These are phyloP conservation scores for Cadophora gregata DNA, from an alignment of 2,329 filamentous ascomycete genomes.

Conservation along the genomic window DNA sequence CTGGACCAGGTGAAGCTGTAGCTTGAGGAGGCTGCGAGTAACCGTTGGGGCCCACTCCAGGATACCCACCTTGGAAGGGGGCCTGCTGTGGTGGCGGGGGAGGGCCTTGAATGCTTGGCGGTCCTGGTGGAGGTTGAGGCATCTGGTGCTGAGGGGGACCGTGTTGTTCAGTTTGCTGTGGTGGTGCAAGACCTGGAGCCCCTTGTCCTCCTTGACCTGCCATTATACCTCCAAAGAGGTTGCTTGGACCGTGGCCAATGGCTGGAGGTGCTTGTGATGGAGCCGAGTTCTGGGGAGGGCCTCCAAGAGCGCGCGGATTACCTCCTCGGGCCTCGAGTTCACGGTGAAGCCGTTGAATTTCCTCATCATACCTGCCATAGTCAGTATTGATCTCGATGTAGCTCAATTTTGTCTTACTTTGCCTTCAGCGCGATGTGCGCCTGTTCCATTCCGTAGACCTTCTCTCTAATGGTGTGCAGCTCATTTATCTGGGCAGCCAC, in stretches of 20 bases:
- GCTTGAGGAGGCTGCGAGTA: slow-evolving; percentile 85
- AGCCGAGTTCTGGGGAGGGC: slow-evolving; percentile 76
- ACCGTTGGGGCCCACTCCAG: slow-evolving; percentile 62
- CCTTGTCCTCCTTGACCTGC: slow-evolving; percentile 82
- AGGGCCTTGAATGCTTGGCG: slow-evolving; percentile 59
- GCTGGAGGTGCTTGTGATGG: slow-evolving; percentile 82
- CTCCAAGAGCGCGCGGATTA: slow-evolving; percentile 67
- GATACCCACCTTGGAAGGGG: slow-evolving; percentile 68
- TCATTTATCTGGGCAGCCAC: slow-evolving; percentile 91
- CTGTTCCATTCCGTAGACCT: slow-evolving; percentile 92
- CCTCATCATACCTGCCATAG: slow-evolving; percentile 82
- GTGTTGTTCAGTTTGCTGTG: slow-evolving; percentile 65
- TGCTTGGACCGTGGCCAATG: slow-evolving; percentile 85
- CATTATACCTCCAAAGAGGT: slow-evolving; percentile 96
- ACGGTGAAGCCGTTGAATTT: slow-evolving; percentile 82
- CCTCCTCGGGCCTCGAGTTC: slow-evolving; percentile 80
- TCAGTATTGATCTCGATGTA: slow-evolving; percentile 19
- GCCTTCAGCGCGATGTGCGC: slow-evolving; percentile 86
- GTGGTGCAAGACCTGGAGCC: slow-evolving; percentile 80
- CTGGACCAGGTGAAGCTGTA: slow-evolving; percentile 85
- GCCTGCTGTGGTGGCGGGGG: slow-evolving; percentile 66
- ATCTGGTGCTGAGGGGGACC: slow-evolving; percentile 65
- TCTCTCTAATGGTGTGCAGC: slow-evolving; percentile 91
- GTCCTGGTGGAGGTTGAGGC: slow-evolving; percentile 60
- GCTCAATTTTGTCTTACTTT: slow-evolving; percentile 67